Conservation (phyloP, 2,329 filamentous ascomycete genomes). For the Fusarium nygamai region DNA sequence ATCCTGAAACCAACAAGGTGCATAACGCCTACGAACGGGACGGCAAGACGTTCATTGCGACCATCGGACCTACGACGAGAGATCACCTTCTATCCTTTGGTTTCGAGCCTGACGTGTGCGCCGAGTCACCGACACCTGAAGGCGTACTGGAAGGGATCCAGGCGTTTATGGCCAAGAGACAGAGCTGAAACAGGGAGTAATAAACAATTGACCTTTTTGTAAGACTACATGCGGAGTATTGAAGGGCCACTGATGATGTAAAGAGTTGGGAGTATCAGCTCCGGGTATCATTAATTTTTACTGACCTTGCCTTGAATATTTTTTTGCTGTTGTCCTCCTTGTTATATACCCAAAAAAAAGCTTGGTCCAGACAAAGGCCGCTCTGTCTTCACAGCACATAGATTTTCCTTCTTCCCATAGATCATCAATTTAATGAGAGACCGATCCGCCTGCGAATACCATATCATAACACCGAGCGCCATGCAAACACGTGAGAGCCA, state of each 20-base stretch:
- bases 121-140: conserved; percentile 82
- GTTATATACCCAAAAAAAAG: conserved; percentile 17
- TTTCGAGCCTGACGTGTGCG: conserved; percentile 81
- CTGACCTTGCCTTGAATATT: conserved; percentile 15
- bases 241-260: not conserved
- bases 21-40: conserved; percentile 40
- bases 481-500: conserved; percentile 12
- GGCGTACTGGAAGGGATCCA: conserved; percentile 77
- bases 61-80: conserved; percentile 92
- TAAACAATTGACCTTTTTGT: not conserved
- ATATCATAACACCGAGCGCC: conserved; percentile 32
- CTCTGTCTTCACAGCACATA: not conserved
- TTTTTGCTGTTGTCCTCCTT: not conserved
- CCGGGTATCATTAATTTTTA: conserved; percentile 44
- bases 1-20: conserved; percentile 56
- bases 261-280: conserved; percentile 40
- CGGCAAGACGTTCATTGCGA: conserved; percentile 73
- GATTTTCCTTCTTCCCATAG: not conserved
- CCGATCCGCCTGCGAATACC: not conserved
- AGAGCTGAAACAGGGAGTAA: conserved; percentile 16
- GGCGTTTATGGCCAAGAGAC: conserved; percentile 37
- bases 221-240: not conserved
- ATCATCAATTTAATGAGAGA: conserved; percentile 14
- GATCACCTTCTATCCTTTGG: conserved; percentile 76
- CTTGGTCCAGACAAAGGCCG: not conserved